Percentiles rank a stretch among this genome's conserved stretches.
Conservation (phyloP, 2,329 filamentous ascomycete genomes). For the Sclerotinia trifoliorum region DNA sequence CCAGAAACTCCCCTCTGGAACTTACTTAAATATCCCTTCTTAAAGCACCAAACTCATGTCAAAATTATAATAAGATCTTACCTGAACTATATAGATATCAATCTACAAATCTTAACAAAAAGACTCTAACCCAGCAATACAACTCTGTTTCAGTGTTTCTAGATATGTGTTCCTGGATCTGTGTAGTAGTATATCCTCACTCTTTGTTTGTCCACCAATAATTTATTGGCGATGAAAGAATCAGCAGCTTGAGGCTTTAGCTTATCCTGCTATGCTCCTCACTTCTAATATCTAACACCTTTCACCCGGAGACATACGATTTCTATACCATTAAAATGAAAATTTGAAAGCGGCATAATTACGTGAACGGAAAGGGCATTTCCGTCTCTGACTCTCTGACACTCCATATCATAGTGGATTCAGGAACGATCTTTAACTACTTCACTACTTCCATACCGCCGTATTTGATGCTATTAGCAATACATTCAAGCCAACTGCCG, state of each 20-base stretch:
- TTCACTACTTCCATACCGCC: slow-evolving; percentile 43
- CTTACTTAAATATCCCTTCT: too few species aligned
- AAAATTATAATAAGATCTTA: too few species aligned
- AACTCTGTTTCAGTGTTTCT: too few species aligned
- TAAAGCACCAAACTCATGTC: too few species aligned
- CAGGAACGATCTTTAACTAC: slow-evolving; percentile 45
- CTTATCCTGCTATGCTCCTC: slow-evolving; percentile 43
- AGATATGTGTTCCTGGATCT: not conserved
- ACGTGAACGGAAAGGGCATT: slow-evolving; percentile 20
- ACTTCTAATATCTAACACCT: slow-evolving; percentile 28
- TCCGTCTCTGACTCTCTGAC: slow-evolving; percentile 19
- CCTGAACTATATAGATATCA: too few species aligned
- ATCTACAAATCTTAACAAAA: too few species aligned
- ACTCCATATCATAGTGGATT: slow-evolving; percentile 40
- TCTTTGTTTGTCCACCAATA: slow-evolving; percentile 14
- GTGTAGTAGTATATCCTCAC: not conserved
- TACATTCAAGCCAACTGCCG: slow-evolving; percentile 46
- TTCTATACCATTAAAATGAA: slow-evolving; percentile 33
- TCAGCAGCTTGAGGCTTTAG: slow-evolving; percentile 50
- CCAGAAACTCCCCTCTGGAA: too few species aligned
- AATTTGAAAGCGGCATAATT: slow-evolving; percentile 1
- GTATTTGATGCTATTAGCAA: slow-evolving; percentile 43
- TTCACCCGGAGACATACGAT: slow-evolving; percentile 24
- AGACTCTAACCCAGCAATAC: not conserved
- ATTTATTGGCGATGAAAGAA: slow-evolving; percentile 40